Conservation (phyloP, 2,329 filamentous ascomycete genomes). For the Neodidymelliopsis sp. region DNA sequence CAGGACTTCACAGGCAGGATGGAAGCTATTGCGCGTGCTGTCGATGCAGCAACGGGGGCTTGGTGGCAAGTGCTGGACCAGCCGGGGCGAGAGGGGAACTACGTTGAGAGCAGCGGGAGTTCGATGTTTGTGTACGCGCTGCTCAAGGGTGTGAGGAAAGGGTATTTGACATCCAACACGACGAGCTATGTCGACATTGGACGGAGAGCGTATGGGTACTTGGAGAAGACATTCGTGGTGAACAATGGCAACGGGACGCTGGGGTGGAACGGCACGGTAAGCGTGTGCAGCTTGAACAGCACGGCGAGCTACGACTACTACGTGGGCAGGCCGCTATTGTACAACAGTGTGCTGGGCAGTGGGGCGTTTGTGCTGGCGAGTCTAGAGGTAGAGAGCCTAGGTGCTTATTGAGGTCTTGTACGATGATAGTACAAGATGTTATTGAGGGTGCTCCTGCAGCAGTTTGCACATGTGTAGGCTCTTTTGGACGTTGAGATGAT, state of each 20-base stretch:
- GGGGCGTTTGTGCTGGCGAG: constrained; percentile 37
- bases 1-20: neutral
- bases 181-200: constrained; percentile 29
- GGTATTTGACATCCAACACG: constrained; percentile 36
- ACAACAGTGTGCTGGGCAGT: constrained; percentile 45
- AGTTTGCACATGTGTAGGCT: too few species aligned
- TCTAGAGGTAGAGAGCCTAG: constrained; percentile 29
- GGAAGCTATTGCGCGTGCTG: constrained; percentile 25
- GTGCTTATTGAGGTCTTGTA: neutral
- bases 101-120: constrained; percentile 66
- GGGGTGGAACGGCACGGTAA: constrained; percentile 43
- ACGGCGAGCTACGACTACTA: constrained; percentile 36
- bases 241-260: constrained; percentile 30
- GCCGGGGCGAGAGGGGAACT: constrained; percentile 60
- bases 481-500: too few species aligned
- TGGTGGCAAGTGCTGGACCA: constrained; percentile 67
- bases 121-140: constrained; percentile 66
- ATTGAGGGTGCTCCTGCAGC: too few species aligned
- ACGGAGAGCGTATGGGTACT: constrained; percentile 48
- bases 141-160: constrained; percentile 56
- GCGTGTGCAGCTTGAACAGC: constrained; percentile 36
- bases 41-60: constrained; percentile 47
- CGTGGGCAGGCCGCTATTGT: neutral
- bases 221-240: constrained; percentile 30
- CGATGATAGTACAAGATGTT: neutral